Base-by-base conservation (phyloP, 2,329 filamentous ascomycete genomes). In the Pyrenochaeta sp. region DNA sequence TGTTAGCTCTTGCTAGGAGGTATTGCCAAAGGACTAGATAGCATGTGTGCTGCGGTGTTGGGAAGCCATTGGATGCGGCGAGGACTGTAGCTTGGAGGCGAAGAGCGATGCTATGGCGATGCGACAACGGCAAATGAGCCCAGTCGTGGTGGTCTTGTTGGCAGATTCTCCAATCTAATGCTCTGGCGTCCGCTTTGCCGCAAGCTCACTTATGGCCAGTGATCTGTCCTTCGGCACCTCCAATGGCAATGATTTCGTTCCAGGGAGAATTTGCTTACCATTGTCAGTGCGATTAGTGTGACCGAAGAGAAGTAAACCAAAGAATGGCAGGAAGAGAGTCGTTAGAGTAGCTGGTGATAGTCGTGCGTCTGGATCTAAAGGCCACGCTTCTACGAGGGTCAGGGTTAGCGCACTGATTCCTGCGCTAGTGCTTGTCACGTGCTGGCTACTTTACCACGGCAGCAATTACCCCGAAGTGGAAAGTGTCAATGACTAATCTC, bases 311-410 rank as follows among this genome's bases (percentile, higher is more conserved):
- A 46, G 43, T 48, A 47, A 45, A 56, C 28, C 34, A 39, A 42
- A 42, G 30, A 44, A 28, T 47, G 52, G 55, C 48, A 52, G 52
- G 52, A 27, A 34, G 36, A 48, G 45, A 50, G 58, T 63, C 46
- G 59, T 60, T 59, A 52, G 60, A 36, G 61, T 50, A 61, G 59
- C 27, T 65, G 57, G 51, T 44, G 50, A 58, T 61, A 55, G 55
- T 56, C 54, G 59, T 46, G 52, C 53, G 54, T 54, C 53, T 57
- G 52, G 57, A 57, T 64, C 50, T 53, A 71, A 62, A 74, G 70
- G 72, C 66, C 72, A 74, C 71, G 68, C 68, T 73, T 72, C 72
- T 71, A 34, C 59, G 57, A 56, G 53, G 61, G 15, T 6, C 9
- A 59, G 59, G 62, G 62, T 65, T 70, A 61, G 59, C 55, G 53